Conservation (phyloP, 1,284 basidiomycete species). For the Ceratorhiza oryzae-sativae region DNA sequence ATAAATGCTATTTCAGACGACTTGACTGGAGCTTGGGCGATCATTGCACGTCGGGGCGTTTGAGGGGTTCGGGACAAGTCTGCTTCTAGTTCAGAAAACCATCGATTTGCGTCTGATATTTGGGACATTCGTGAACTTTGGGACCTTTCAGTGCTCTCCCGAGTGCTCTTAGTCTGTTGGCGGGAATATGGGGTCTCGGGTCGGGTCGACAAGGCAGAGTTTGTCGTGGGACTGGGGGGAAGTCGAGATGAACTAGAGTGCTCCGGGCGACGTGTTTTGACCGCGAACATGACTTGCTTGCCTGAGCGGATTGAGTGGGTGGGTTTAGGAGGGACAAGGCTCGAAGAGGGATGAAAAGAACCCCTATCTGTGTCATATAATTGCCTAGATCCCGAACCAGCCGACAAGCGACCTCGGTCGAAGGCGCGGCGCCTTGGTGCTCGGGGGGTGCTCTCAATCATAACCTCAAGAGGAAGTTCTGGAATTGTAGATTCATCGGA, state of each 20-base stretch:
- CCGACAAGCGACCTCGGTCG: slow-evolving; percentile 10
- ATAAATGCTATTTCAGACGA: neutral
- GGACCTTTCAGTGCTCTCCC: neutral
- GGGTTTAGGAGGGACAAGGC: neutral
- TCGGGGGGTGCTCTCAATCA: too few species aligned
- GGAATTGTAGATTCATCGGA: too few species aligned
- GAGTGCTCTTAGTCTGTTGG: neutral
- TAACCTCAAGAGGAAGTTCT: too few species aligned
- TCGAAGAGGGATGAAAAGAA: neutral
- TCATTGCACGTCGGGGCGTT: neutral
- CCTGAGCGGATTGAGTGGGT: neutral
- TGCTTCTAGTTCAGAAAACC: neutral
- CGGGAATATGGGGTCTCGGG: neutral
- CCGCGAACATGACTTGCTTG: neutral
- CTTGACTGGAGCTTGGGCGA: neutral
- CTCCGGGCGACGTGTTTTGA: too few species aligned
- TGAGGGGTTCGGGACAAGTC: neutral
- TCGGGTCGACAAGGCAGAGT: neutral
- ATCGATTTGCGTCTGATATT: neutral
- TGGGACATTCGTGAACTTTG: neutral
- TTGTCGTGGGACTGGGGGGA: neutral
- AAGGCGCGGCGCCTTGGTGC: too few species aligned
- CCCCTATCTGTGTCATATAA: neutral
- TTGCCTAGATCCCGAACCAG: slow-evolving; percentile 19
- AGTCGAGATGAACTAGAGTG: neutral